These are phyloP conservation scores for Leccinum subgranulosum DNA, from an alignment of 768 basidiomycete genomes.

Conservation along the genomic window DNA sequence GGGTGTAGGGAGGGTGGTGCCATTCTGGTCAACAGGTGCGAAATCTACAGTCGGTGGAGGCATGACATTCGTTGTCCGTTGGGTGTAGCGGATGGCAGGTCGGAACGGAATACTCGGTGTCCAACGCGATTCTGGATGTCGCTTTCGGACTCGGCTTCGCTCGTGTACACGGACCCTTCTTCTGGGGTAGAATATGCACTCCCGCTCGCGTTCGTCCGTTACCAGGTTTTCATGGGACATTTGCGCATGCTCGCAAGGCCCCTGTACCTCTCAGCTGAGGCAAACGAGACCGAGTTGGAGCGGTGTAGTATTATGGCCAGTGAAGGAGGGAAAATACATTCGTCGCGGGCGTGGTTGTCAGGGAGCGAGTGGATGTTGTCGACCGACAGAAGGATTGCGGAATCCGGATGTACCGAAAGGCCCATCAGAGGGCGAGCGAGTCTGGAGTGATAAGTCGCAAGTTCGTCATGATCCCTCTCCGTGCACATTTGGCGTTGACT, in stretches of 20 bases:
- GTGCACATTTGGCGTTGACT: constrained; percentile 13
- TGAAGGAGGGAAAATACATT: constrained; percentile 9
- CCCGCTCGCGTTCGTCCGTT: constrained; percentile 25
- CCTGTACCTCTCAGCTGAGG: constrained; percentile 21
- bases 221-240: constrained; percentile 33
- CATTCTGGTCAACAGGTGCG: background rate
- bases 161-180: constrained; percentile 16
- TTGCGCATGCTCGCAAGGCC: constrained; percentile 26
- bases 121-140: constrained; percentile 3
- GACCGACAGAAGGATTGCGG: constrained; percentile 36
- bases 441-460: constrained; percentile 43
- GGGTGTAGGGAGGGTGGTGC: constrained; percentile 16
- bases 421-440: constrained; percentile 9
- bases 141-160: constrained; percentile 25
- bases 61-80: background rate
- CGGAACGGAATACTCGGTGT: background rate
- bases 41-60: background rate
- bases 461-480: constrained; percentile 31
- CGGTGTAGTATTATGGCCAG: constrained; percentile 16
- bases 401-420: constrained; percentile 27
- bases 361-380: constrained; percentile 26
- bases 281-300: constrained; percentile 25
- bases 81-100: background rate
- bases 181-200: constrained; percentile 24
- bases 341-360: constrained; percentile 8